These are phyloP conservation scores for Boletus vermiculosoides DNA, from an alignment of 768 basidiomycete genomes.

Conservation along the genomic window DNA sequence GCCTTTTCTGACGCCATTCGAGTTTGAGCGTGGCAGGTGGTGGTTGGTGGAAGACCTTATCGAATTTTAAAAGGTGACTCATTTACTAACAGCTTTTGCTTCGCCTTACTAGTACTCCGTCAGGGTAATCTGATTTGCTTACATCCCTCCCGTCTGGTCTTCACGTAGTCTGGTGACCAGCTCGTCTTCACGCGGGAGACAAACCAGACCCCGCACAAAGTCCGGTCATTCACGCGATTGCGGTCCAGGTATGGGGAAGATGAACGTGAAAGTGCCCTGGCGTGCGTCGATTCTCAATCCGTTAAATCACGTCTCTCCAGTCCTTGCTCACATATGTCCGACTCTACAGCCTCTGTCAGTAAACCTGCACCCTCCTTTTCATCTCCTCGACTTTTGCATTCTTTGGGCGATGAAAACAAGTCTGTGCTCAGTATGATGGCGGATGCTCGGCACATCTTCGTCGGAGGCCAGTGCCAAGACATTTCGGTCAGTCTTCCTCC, in stretches of 20 bases:
- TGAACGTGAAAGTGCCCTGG: slow-evolving; percentile 20
- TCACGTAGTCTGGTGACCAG: no score
- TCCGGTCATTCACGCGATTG: slow-evolving; percentile 5
- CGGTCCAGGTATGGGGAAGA: neutral
- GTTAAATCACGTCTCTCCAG: neutral
- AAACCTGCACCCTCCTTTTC: slow-evolving; percentile 48
- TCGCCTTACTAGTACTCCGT: neutral
- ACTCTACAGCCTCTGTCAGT: slow-evolving; percentile 52
- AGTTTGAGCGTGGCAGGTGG: slow-evolving; percentile 1
- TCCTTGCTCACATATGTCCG: slow-evolving; percentile 14
- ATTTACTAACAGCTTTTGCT: neutral
- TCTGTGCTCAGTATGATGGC: slow-evolving; percentile 78
- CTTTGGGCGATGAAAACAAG: slow-evolving; percentile 63
- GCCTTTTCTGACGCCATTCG: slow-evolving; percentile 38
- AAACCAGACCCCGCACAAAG: neutral
- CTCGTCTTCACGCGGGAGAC: neutral
- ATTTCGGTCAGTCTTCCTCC: slow-evolving; percentile 56
- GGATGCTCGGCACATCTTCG: slow-evolving; percentile 71
- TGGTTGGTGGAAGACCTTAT: slow-evolving; percentile 1
- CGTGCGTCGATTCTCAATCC: slow-evolving; percentile 21
- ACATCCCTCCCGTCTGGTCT: neutral
- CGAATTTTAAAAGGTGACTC: neutral
- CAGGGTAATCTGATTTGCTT: neutral
- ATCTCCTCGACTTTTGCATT: slow-evolving; percentile 58
- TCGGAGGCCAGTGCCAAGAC: slow-evolving; percentile 74